Evolutionary conservation across 176 grass and related monocot genomes (phyloP).

Genomic region (Luzula sylvatica): DNA sequence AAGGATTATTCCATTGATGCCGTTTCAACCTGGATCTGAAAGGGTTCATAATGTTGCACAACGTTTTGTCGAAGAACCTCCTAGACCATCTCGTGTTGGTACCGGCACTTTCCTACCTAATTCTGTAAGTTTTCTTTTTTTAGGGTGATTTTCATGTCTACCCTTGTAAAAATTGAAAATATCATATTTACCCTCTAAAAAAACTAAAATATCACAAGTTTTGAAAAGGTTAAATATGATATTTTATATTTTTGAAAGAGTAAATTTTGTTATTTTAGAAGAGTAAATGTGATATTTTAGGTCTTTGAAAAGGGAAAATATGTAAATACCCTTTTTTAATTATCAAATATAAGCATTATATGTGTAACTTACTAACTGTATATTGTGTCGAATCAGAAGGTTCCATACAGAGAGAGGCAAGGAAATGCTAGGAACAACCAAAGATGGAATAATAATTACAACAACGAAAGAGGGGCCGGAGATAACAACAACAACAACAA

Average conservation of each 20-base stretch:
- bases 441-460: slow-evolving; percentile 53
- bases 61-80: slow-evolving; percentile 42
- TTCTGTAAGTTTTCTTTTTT: slow-evolving; percentile 59
- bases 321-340: too few species aligned
- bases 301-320: too few species aligned
- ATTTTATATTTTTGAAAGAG: too few species aligned
- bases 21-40: slow-evolving; percentile 43
- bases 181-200: too few species aligned
- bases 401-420: slow-evolving; percentile 45
- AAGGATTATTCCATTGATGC: slow-evolving; percentile 48
- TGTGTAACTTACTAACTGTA: slow-evolving; percentile 17
- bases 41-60: slow-evolving; percentile 28
- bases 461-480: slow-evolving; percentile 49
- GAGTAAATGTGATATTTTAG: slow-evolving; percentile 25
- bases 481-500: slow-evolving; percentile 60
- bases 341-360: too few species aligned
- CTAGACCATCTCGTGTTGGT: slow-evolving; percentile 82
- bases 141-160: slow-evolving; percentile 21
- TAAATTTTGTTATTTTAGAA: slow-evolving; percentile 10
- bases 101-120: slow-evolving; percentile 89
- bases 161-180: too few species aligned
- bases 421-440: slow-evolving; percentile 58
- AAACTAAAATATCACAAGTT: too few species aligned
- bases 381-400: slow-evolving; percentile 36
- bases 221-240: too few species aligned